Evolutionary conservation across 106 monocot species (phyloP), one percentile per base, ranked within the genome.

Genomic region (Ottelia alismoides): DNA sequence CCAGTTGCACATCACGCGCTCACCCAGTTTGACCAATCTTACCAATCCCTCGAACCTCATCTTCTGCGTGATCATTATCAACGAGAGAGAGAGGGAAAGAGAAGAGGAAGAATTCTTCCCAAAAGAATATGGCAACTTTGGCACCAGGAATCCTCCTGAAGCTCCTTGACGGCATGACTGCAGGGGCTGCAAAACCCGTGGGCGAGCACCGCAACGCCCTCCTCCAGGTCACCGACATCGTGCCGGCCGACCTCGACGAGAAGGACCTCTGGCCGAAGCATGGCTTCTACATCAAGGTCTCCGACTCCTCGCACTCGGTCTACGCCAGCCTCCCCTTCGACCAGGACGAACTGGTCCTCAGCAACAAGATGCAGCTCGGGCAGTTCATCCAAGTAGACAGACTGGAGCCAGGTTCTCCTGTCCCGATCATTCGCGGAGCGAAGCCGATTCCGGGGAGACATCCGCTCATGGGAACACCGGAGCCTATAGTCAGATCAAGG

Each of bases 231-330:
- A 85, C 89, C 4, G 96, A 98, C 72, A 98, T 98, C 32, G 78
- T 98, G 19, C 96, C 96, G 3, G 85, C 76, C 0, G 85, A 85
- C 50, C 76, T 98, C 1, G 96, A 85, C 28, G 96, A 90, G 52
- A 88, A 90, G 61, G 81, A 78, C 14, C 70, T 98, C 25, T 82
- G 74, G 72, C 96, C 96, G 1, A 85, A 76, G 61, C 96, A 90
- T 27, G 96, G 96, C 2, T 98, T 98, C 74, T 90, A 90, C 64
- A 61, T 98, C 56, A 98, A 98, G 46, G 76, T 98, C 30, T 89
- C 96, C 4, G 96, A 98, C 30, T 84, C 84, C 11, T 82, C 96
- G 20, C 76, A 80, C 45, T 89, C 89, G 18, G 75, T 85, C 63
- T 98, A 90, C 55, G 81, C 56, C 55, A 77, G 60, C 59, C 66